Evolutionary conservation across 768 basidiomycete genomes (phyloP).

Genomic region (Cystoderma amianthinum): DNA sequence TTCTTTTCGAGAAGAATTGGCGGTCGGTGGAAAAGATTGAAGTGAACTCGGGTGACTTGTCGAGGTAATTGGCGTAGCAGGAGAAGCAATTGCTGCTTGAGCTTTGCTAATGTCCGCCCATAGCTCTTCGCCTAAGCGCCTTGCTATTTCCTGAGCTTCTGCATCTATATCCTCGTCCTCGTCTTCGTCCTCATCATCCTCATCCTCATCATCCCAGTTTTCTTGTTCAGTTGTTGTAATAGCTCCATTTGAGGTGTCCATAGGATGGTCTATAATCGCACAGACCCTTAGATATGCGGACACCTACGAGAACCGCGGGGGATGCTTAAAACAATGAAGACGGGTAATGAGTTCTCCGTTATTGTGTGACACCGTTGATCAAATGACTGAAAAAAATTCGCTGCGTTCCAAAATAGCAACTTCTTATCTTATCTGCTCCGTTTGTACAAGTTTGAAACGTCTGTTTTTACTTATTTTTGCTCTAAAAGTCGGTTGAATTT

Average conservation of each 20-base stretch:
- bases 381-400: not conserved
- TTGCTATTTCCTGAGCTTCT: conserved; percentile 69
- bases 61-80: conserved; percentile 4
- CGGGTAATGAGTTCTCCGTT: too few species aligned
- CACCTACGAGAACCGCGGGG: too few species aligned
- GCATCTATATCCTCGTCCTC: conserved; percentile 60
- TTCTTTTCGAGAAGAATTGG: conserved; percentile 31
- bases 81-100: conserved; percentile 29
- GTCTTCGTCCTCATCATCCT: conserved; percentile 45
- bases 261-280: too few species aligned
- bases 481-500: too few species aligned
- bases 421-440: conserved; percentile 20
- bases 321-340: too few species aligned
- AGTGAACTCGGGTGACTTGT: conserved; percentile 2
- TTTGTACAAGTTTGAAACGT: conserved; percentile 22
- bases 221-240: conserved; percentile 17
- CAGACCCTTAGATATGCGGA: too few species aligned
- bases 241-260: too few species aligned
- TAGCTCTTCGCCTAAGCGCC: conserved; percentile 67
- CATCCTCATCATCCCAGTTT: conserved; percentile 33
- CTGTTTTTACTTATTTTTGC: conserved; percentile 1
- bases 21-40: conserved; percentile 6
- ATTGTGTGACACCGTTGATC: too few species aligned
- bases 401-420: not conserved
- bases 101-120: conserved; percentile 72